These are phyloP conservation scores for Acanthamoeba culbertsoni DNA, from an alignment of 208 protist genomes.

Conservation along the genomic window DNA sequence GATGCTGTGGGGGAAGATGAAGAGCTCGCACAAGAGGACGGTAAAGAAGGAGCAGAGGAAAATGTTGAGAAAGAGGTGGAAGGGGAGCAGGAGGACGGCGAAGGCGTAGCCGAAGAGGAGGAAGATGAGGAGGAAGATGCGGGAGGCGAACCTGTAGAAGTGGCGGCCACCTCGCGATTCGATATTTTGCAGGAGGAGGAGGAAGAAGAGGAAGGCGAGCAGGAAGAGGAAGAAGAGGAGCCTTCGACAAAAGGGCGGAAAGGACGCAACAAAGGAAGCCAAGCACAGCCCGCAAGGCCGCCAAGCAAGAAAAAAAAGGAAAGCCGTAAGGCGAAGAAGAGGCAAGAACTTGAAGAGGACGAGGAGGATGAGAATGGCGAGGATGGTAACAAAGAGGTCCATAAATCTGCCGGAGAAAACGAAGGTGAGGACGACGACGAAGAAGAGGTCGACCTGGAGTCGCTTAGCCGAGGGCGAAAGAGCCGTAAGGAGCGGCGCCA, in stretches of 20 bases:
- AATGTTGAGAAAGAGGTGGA: background rate
- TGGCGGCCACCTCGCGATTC: background rate
- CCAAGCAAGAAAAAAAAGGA: background rate
- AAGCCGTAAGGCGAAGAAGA: background rate
- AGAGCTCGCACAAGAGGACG: background rate
- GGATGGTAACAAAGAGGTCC: background rate
- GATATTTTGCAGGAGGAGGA: background rate
- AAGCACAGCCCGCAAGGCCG: background rate
- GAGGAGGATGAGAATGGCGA: background rate
- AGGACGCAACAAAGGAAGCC: background rate
- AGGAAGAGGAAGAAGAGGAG: background rate
- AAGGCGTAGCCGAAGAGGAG: background rate
- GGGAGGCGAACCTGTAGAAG: background rate
- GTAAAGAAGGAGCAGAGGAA: background rate
- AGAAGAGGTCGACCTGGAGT: background rate
- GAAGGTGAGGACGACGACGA: background rate
- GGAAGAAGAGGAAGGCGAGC: background rate
- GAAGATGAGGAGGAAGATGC: background rate
- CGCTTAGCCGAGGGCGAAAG: background rate
- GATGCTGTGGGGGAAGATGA: background rate
- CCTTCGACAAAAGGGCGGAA: background rate
- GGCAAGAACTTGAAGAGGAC: background rate
- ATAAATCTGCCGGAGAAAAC: background rate
- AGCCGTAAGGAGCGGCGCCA: slow-evolving; percentile 11
- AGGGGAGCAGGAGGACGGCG: background rate